Evolutionary conservation across 306 rosid species (phyloP), one percentile per base, ranked within the genome.

Genomic region (Lagenaria siceraria): DNA sequence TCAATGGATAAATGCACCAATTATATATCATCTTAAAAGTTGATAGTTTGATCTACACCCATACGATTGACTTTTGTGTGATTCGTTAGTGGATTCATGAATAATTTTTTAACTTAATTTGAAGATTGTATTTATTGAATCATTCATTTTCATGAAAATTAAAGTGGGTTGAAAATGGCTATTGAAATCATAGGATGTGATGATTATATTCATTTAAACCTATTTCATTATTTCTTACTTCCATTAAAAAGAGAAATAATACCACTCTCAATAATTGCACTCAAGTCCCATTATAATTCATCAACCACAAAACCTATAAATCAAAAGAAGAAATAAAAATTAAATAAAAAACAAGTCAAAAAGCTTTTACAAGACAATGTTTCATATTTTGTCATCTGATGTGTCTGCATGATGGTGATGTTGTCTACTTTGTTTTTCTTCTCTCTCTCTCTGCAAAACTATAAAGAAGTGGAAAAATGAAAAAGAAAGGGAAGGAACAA

Each of bases 341-440:
- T 21, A 40, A 38, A 33, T 4, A 8, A n/a, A 10, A 10, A 66
- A 66, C 10, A 66, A 21, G 18, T 40, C 53, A 68, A 12, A 42
- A 68, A n/a, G 54, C 35, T 68, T 63, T 68, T 19, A 33, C 10
- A 42, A 42, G 53, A 68, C 54, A 11, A 42, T 68, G 74, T 68
- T 40, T 68, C 74, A 68, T 68, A 42, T 42, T 68, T 48, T 18
- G 76, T 46, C 75, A 46, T 71, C 59, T 71, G 59, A 71, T 71
- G 25, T 70, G 56, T 46, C 38, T 71, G 14, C 58, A 71, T 71
- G 76, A 42, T 71, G 76, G 76, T 71, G 59, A 71, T 46, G 59
- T 48, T 71, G 58, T 71, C 76, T 27, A 12, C 54, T 21, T n/a
- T 40, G 35, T 13, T 12, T 62, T 46, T 17, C n/a, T 43, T 64